Evolutionary conservation across 306 rosid species (phyloP).

Genomic region (Parietaria judaica): DNA sequence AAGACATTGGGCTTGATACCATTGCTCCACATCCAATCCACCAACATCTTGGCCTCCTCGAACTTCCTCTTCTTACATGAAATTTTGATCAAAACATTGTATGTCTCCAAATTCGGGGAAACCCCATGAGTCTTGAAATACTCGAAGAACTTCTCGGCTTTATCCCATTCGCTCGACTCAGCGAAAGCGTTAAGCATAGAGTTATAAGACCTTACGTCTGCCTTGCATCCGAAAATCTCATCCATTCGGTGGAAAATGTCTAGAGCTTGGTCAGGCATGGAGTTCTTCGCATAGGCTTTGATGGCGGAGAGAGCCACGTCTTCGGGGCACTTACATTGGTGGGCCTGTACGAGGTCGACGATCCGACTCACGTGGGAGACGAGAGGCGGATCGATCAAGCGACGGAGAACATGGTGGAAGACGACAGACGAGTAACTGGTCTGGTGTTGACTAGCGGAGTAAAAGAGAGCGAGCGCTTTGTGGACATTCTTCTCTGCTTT

Average conservation of each 20-base stretch:
- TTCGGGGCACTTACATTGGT: constrained; percentile 53
- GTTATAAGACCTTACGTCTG: constrained; percentile 56
- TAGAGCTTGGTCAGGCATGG: constrained; percentile 68
- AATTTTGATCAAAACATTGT: constrained; percentile 58
- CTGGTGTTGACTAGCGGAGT: constrained; percentile 45
- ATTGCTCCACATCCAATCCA: constrained; percentile 57
- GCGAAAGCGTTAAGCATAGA: constrained; percentile 62
- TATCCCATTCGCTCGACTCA: constrained; percentile 63
- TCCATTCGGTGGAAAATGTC: constrained; percentile 53
- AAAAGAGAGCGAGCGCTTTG: constrained; percentile 62
- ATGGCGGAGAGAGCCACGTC: constrained; percentile 61
- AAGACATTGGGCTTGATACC: constrained; percentile 54
- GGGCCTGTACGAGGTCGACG: constrained; percentile 40
- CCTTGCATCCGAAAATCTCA: constrained; percentile 64
- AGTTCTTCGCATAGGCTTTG: constrained; percentile 64
- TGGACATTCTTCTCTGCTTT: constrained; percentile 45
- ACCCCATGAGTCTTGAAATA: constrained; percentile 48
- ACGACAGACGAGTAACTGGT: constrained; percentile 40
- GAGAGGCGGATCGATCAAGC: constrained; percentile 40
- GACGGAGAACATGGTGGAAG: constrained; percentile 65
- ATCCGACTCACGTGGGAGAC: constrained; percentile 37
- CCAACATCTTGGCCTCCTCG: constrained; percentile 51
- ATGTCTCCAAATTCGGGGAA: constrained; percentile 58
- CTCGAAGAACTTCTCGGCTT: constrained; percentile 47
- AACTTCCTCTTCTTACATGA: constrained; percentile 63